Percentiles rank a stretch among this genome's conserved stretches.
Evolutionary conservation across 805 yeast species (phyloP).

Genomic region (Candida odintsovae): DNA sequence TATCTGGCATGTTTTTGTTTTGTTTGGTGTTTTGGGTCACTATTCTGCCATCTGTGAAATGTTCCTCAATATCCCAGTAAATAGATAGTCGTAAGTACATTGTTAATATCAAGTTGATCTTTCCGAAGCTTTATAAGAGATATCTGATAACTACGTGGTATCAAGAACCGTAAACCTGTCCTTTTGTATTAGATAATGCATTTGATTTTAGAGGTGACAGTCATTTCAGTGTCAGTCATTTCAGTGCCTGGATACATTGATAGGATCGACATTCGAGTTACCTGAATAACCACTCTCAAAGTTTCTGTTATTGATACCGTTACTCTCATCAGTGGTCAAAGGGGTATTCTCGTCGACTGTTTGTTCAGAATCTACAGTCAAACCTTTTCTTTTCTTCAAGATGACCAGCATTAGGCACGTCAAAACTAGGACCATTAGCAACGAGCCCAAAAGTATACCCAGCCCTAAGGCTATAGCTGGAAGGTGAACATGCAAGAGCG

Average conservation of each 20-base stretch:
- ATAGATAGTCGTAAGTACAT: conserved; percentile 5
- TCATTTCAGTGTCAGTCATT: too few relatives aligned
- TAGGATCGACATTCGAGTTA: conserved; percentile 17
- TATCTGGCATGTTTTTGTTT: conserved; percentile 89
- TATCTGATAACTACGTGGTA: too few relatives aligned
- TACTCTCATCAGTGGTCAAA: not conserved
- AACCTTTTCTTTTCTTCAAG: conserved; percentile 22
- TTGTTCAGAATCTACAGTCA: conserved; percentile 1
- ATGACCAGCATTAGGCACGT: conserved; percentile 32
- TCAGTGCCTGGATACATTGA: conserved; percentile 5
- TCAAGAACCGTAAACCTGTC: too few relatives aligned
- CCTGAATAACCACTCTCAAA: conserved; percentile 22
- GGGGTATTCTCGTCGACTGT: not conserved
- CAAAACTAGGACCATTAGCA: conserved; percentile 29
- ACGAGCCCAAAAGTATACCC: conserved; percentile 59
- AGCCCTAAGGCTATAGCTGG: conserved; percentile 65
- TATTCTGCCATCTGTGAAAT: conserved; percentile 72
- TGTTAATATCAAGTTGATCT: too few relatives aligned
- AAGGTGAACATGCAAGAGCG: conserved; percentile 50
- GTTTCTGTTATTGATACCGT: not conserved
- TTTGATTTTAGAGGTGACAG: too few relatives aligned
- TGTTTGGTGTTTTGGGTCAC: conserved; percentile 86
- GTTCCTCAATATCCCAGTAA: conserved; percentile 39
- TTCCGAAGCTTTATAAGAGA: too few relatives aligned
- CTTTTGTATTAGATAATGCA: too few relatives aligned